phyloP scores from a whole-genome alignment of 2,329 filamentous ascomycete species.

The Aspergillus sp. region DNA sequence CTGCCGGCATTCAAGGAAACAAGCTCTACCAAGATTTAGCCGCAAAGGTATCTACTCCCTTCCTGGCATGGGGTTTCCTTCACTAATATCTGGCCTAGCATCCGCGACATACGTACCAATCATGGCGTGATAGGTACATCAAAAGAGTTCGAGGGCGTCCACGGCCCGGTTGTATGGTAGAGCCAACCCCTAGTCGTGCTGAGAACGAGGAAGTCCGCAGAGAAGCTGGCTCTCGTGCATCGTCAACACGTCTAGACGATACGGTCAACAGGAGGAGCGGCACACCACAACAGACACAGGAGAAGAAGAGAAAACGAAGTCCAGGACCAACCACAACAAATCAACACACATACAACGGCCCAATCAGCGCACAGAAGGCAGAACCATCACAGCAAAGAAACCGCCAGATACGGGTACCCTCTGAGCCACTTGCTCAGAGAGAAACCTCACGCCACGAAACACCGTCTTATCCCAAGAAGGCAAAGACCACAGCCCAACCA shows the following conservation, averaged over 20 bases:
- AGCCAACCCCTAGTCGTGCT: not conserved
- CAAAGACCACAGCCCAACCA: not conserved
- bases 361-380: slow-evolving; percentile 14
- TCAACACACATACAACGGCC: not conserved
- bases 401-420: slow-evolving; percentile 1
- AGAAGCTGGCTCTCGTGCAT: slow-evolving; percentile 12
- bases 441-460: not conserved
- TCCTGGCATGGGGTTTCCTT: slow-evolving; percentile 2
- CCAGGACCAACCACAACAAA: slow-evolving; percentile 1
- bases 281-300: not conserved
- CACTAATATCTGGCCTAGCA: slow-evolving; percentile 32
- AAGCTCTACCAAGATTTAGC: slow-evolving; percentile 52
- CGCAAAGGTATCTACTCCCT: slow-evolving; percentile 35
- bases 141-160: slow-evolving; percentile 43
- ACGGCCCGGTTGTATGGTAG: slow-evolving; percentile 37
- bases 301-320: slow-evolving; percentile 31
- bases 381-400: slow-evolving; percentile 10
- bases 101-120: slow-evolving; percentile 53
- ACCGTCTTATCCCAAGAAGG: not conserved
- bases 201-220: slow-evolving; percentile 7
- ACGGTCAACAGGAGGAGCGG: slow-evolving; percentile 9
- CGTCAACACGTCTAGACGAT: not conserved
- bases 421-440: not conserved
- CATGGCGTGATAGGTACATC: slow-evolving; percentile 54
- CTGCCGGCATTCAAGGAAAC: slow-evolving; percentile 44